Percentiles rank a stretch among this genome's conserved stretches.
phyloP scores from a whole-genome alignment of 768 basidiomycete species.

The Amanita subjunquillea region DNA sequence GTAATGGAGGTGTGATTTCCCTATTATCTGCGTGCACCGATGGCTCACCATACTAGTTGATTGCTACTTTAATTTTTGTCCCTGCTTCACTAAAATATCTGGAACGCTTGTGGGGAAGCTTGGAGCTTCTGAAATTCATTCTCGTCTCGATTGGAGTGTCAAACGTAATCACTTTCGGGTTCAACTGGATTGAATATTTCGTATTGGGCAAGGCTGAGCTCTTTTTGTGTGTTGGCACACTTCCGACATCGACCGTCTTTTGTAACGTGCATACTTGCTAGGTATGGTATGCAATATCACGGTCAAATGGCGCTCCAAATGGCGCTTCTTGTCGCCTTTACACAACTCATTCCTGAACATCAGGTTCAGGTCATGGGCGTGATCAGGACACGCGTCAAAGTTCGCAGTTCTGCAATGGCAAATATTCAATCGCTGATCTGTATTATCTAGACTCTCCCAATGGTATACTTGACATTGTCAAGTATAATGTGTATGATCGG shows the following conservation, averaged over 20 bases:
- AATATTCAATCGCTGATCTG: conserved; percentile 1
- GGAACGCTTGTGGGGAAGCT: conserved; percentile 88
- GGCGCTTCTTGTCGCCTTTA: conserved; percentile 89
- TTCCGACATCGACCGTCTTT: conserved; percentile 2
- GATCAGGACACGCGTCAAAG: conserved; percentile 85
- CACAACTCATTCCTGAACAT: conserved; percentile 96
- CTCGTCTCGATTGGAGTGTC: conserved; percentile 66
- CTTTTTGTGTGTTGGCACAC: conserved; percentile 54
- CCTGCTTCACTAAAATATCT: conserved; percentile 83
- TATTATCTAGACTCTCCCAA: conserved; percentile 70
- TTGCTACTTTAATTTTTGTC: conserved; percentile 65
- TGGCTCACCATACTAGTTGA: conserved; percentile 40
- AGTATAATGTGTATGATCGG: conserved; percentile 77
- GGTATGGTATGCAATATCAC: conserved; percentile 83
- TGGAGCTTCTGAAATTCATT: conserved; percentile 82
- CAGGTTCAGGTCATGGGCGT: conserved; percentile 90
- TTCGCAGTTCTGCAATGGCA: conserved; percentile 17
- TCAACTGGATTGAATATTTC: conserved; percentile 83
- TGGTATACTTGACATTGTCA: conserved; percentile 86
- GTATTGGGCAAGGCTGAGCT: conserved; percentile 59
- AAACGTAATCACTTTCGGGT: conserved; percentile 80
- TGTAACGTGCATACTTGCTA: conserved; percentile 19
- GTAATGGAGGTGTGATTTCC: conserved; percentile 63
- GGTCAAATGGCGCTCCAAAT: conserved; percentile 90
- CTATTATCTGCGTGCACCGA: neutral